Base-by-base conservation (phyloP, 148 eudicot species). In the Camellia granthamiana region DNA sequence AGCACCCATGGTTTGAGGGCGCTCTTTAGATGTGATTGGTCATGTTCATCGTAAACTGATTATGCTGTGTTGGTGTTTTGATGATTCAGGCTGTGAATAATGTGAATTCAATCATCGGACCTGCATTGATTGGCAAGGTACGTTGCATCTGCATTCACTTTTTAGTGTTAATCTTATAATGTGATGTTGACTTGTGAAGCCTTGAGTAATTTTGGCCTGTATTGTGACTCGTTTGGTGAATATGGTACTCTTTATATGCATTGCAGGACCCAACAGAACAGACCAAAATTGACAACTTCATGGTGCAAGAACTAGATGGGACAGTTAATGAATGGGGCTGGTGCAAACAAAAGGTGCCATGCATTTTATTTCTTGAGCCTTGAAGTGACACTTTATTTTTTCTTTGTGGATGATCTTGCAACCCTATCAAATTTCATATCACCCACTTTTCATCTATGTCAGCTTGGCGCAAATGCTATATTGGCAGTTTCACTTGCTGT, bases 381-480 rank as follows among this genome's bases (percentile, higher is more conserved):
- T 69, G 63, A 2, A 6, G 54, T 43, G 30, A 18, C 3, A 46
- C 14, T 11, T 72, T 77, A 7, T 44, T 46, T 58, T n/a, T 43
- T 76, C 23, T 55, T 42, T 71, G 14, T 49, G 47, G 47, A 30
- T 65, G 61, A 64, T 51, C 2, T 16, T 15, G 49, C 59, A 3
- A 13, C 4, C 44, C 15, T 23, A 5, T 5, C 43, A 30, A 63
- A 74, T 47, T 23, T 43, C 38, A 42, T 52, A 44, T 54, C 13
- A 6, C 47, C 12, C 44, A 43, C 15, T 75, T 55, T 75, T 19
- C 5, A 23, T 38, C 61, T 52, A 63, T 82, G 69, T 78, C 88
- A 95, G 98, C 91, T 95, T 81, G 98, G 98, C 78, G 98, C 98
- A 74, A 95, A 95, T 82, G 97, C 99, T 64, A 95, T 95, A 54